phyloP scores from a whole-genome alignment of 2,329 filamentous ascomycete species.

The Sodiomyces alkalinus region DNA sequence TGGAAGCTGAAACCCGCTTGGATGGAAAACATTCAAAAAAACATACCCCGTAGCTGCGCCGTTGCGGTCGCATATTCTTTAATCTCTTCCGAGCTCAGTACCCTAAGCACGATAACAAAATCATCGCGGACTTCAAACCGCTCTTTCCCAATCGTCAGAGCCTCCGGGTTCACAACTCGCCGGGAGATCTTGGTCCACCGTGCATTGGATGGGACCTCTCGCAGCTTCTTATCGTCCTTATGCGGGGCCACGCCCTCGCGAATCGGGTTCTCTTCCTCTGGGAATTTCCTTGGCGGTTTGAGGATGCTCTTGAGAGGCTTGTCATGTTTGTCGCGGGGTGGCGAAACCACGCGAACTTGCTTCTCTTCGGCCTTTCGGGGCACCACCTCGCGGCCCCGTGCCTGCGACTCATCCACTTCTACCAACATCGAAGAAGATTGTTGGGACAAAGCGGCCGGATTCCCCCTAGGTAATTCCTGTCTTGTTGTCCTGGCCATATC shows the following conservation, averaged over 20 bases:
- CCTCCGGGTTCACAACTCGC: conserved; percentile 77
- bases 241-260: conserved; percentile 88
- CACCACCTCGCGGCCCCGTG: conserved; percentile 25
- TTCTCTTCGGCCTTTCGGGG: conserved; percentile 22
- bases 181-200: conserved; percentile 90
- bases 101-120: conserved; percentile 83
- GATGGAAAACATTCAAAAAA: conserved; percentile 5
- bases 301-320: conserved; percentile 73
- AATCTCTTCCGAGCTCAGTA: conserved; percentile 79
- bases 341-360: conserved; percentile 55
- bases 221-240: conserved; percentile 62
- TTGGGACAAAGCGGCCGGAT: no score
- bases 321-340: conserved; percentile 46
- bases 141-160: conserved; percentile 74
- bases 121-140: conserved; percentile 84
- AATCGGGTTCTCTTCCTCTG: conserved; percentile 69
- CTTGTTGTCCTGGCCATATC: no score
- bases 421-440: no score
- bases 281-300: conserved; percentile 74
- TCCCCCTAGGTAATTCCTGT: no score
- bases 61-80: conserved; percentile 74
- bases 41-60: conserved; percentile 61
- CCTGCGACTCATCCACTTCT: conserved; percentile 10
- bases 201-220: conserved; percentile 61
- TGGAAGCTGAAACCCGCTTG: not conserved